A percentile compares a stretch with the other conserved stretches of the same genome.
phyloP scores from a whole-genome alignment of 2,329 filamentous ascomycete species.

The Arthrobotrys sphaeroides region DNA sequence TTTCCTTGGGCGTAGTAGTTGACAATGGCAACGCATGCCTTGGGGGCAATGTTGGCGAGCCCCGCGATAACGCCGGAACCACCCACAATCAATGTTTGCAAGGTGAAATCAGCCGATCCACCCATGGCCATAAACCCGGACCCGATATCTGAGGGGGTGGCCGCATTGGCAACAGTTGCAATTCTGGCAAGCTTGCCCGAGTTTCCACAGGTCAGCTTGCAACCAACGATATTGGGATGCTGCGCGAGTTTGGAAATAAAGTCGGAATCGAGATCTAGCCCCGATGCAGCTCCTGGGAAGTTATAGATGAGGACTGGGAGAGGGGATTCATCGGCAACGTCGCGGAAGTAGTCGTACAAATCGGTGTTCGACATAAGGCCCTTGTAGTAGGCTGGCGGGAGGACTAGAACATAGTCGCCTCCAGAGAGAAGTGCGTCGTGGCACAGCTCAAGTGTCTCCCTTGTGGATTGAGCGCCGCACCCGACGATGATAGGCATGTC shows the following conservation, averaged over 20 bases:
- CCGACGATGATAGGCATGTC: conserved; percentile 83
- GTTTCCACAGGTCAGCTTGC: conserved; percentile 92
- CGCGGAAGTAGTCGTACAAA: conserved; percentile 76
- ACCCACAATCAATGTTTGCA: conserved; percentile 80
- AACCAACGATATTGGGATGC: conserved; percentile 85
- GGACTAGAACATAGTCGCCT: conserved; percentile 80
- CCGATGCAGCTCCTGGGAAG: conserved; percentile 85
- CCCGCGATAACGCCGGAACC: conserved; percentile 87
- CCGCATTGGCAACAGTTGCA: conserved; percentile 75
- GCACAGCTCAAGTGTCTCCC: conserved; percentile 79
- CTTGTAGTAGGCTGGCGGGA: conserved; percentile 86
- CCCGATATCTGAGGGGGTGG: conserved; percentile 70
- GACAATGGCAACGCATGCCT: conserved; percentile 81
- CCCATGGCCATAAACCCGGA: conserved; percentile 85
- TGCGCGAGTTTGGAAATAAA: conserved; percentile 79
- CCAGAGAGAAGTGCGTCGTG: conserved; percentile 74
- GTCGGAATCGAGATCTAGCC: conserved; percentile 90
- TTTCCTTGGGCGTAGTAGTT: conserved; percentile 78
- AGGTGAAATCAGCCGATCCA: conserved; percentile 86
- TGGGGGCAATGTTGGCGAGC: conserved; percentile 84
- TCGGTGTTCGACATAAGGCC: conserved; percentile 77
- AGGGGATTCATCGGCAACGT: conserved; percentile 78
- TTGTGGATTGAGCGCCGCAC: conserved; percentile 81
- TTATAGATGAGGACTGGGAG: conserved; percentile 88
- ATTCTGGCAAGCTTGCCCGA: conserved; percentile 89